Evolutionary conservation across 2,329 filamentous ascomycete species (phyloP).

Genomic region (Sporothrix sp.): DNA sequence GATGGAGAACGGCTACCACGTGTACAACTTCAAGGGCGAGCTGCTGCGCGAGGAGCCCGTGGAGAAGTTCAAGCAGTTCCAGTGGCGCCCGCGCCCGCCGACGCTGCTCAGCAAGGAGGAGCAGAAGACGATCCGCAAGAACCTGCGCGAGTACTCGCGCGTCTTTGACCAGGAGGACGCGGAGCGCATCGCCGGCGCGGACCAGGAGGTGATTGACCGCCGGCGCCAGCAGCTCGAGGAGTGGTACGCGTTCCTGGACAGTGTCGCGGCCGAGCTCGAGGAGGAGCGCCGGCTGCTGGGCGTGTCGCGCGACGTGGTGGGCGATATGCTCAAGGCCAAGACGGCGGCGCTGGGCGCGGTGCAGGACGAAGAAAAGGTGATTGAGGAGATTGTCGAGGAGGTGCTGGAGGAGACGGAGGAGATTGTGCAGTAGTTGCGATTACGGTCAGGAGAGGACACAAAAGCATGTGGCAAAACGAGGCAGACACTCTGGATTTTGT

Average conservation of each 20-base stretch:
- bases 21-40: conserved; percentile 93
- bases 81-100: conserved; percentile 84
- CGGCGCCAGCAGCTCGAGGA: conserved; percentile 74
- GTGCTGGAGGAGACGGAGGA: conserved; percentile 82
- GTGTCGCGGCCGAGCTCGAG: conserved; percentile 58
- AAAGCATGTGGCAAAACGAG: neutral
- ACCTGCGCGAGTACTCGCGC: conserved; percentile 91
- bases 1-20: conserved; percentile 99
- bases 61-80: conserved; percentile 96
- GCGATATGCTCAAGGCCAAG: conserved; percentile 50
- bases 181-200: conserved; percentile 85
- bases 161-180: conserved; percentile 92
- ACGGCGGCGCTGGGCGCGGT: conserved; percentile 43
- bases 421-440: conserved; percentile 32
- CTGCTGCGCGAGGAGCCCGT: conserved; percentile 81
- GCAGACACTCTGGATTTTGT: neutral
- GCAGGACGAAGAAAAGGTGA: conserved; percentile 65
- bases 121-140: conserved; percentile 96
- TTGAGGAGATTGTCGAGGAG: conserved; percentile 84
- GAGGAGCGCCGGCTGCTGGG: conserved; percentile 62
- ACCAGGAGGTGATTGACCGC: conserved; percentile 85
- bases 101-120: conserved; percentile 94
- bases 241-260: conserved; percentile 77
- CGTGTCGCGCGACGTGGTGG: conserved; percentile 54
- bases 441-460: too few relatives aligned